Evolutionary conservation across 305 asterid genomes (phyloP).

Genomic region (Solanum chacoense): DNA sequence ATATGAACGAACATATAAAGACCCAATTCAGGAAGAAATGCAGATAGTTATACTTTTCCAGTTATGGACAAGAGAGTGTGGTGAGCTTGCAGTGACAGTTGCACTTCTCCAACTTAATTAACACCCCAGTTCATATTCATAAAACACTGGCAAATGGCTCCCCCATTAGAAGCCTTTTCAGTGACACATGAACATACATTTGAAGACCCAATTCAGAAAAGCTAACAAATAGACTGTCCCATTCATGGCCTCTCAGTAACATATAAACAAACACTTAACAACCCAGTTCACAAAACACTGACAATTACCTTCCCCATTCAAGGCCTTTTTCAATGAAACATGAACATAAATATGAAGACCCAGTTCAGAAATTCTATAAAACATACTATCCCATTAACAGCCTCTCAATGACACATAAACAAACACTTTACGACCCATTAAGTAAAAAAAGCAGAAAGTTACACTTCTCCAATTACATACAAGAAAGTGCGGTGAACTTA

Average conservation of each 20-base stretch:
- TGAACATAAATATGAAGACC: neutral
- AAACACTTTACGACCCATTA: neutral
- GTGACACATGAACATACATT: neutral
- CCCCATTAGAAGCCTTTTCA: neutral
- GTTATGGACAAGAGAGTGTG: neutral
- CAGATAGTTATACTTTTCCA: neutral
- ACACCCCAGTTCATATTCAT: neutral
- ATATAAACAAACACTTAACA: neutral
- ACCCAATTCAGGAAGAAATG: neutral
- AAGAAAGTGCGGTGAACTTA: conserved; percentile 15
- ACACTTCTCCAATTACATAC: neutral
- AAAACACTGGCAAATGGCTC: neutral
- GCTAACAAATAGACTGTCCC: neutral
- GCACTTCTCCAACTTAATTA: neutral
- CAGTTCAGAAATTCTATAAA: neutral
- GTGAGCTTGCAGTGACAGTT: neutral
- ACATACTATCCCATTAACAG: neutral
- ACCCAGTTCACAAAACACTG: neutral
- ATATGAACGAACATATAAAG: neutral
- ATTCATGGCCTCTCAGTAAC: neutral
- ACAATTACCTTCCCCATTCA: neutral
- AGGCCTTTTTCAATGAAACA: neutral
- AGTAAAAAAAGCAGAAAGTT: neutral
- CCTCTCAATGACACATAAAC: neutral
- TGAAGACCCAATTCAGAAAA: neutral